Evolutionary conservation across 2,329 filamentous ascomycete species (phyloP).

Genomic region (Ophiostoma montium): DNA sequence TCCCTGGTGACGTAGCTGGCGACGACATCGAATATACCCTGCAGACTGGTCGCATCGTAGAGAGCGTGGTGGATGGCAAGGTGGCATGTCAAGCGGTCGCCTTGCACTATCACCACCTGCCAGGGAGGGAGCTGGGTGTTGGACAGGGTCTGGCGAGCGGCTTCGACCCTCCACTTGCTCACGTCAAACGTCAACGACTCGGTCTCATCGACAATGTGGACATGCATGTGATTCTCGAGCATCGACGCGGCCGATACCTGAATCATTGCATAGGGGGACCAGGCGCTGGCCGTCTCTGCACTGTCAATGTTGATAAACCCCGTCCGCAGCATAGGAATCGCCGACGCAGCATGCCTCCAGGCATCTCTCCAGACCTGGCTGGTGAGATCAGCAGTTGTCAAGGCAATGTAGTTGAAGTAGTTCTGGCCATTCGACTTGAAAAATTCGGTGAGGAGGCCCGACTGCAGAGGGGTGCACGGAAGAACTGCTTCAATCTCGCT

Average conservation of each 20-base stretch:
- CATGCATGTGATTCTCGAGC: background rate
- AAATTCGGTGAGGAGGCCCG: constrained; percentile 66
- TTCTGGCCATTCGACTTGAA: constrained; percentile 48
- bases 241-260: constrained; percentile 29
- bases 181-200: constrained; percentile 17
- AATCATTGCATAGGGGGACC: constrained; percentile 57
- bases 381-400: constrained; percentile 23
- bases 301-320: constrained; percentile 55
- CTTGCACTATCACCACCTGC: constrained; percentile 37
- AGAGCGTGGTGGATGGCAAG: constrained; percentile 61
- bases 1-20: constrained; percentile 19
- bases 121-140: constrained; percentile 46
- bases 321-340: constrained; percentile 61
- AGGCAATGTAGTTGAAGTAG: constrained; percentile 66
- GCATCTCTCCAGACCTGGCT: constrained; percentile 33
- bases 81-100: constrained; percentile 22
- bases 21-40: constrained; percentile 48
- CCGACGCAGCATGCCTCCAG: constrained; percentile 40
- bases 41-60: constrained; percentile 69
- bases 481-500: constrained; percentile 41
- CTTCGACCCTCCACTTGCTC: constrained; percentile 24
- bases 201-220: background rate
- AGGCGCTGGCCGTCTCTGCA: constrained; percentile 25
- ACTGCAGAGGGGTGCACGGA: constrained; percentile 69
- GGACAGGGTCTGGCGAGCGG: constrained; percentile 21